Evolutionary conservation across 441 rosid species (phyloP), one percentile per base, ranked within the genome.

Genomic region (Bruguiera hainesii): DNA sequence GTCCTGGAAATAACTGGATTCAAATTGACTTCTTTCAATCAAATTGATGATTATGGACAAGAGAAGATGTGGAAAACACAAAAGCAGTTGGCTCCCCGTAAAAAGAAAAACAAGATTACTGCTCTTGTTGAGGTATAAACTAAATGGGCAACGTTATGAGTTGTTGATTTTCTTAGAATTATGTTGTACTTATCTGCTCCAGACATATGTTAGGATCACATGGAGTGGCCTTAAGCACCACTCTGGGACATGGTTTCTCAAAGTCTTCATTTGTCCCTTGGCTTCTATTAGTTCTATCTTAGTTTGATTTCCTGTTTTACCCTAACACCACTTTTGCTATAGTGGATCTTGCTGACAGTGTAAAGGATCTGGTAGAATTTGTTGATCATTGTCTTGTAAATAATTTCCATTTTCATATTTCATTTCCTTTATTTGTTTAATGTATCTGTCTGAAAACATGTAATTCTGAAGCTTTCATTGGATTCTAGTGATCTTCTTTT

Each of bases 1-100:
- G 85, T 88, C 53, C 68, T 95, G 77, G 97, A 92, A 80, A 82
- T 83, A 76, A 92, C 97, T 35, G 97, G 99, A 60, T 87, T 87
- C 80, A 90, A 90, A 84, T 69, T 95, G 79, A 80, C 86, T 71
- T 85, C 98, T 72, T 90, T 79, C 72, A 95, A 92, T 79, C 99
- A 95, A 89, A 78, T 95, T 76, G 99, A 95, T 84, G 99, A 95
- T 68, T 95, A 92, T 82, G 99, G 99, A 62, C 98, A 95, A 86
- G 99, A 92, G 64, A 95, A 92, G 75, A 66, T 88, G 80, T 95
- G 99, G 99, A 95, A 95, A 80, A 95, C 89, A n/a, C 97, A 95
- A 72, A 90, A 73, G 78, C 98, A 95, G 81, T 83, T 92, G 61
- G 83, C 83, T 56, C 95, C 96, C 8, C 83, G 96, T 73, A 95